phyloP scores from a whole-genome alignment of 345 rosid genomes.

The Cardamine occulta region DNA sequence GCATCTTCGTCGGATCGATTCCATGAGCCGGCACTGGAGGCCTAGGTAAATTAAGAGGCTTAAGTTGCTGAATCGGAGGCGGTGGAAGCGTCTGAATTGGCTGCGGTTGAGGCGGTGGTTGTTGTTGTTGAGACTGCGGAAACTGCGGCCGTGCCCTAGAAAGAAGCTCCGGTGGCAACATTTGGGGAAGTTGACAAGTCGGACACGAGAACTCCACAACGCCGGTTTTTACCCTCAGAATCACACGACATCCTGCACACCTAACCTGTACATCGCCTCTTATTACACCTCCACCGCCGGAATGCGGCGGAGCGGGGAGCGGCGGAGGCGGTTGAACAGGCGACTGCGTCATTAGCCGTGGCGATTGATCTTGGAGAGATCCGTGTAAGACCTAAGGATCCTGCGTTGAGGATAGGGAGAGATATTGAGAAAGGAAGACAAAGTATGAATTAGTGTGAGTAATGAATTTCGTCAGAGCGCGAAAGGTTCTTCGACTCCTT shows the following conservation, averaged over 20 bases:
- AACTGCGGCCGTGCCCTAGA: slow-evolving; percentile 48
- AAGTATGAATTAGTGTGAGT: slow-evolving; percentile 37
- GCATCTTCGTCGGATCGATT: slow-evolving; percentile 97
- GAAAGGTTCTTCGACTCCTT: slow-evolving; percentile 44
- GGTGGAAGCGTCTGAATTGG: slow-evolving; percentile 62
- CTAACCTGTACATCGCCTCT: slow-evolving; percentile 81
- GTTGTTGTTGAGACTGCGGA: slow-evolving; percentile 44
- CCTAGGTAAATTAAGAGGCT: slow-evolving; percentile 34
- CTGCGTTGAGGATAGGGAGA: slow-evolving; percentile 12
- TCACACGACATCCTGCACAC: slow-evolving; percentile 91
- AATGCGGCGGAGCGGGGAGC: slow-evolving; percentile 50
- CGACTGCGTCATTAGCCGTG: slow-evolving; percentile 65
- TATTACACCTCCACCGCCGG: slow-evolving; percentile 35
- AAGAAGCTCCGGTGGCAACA: slow-evolving; percentile 94
- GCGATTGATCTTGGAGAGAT: slow-evolving; percentile 16
- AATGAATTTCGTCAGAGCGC: slow-evolving; percentile 48
- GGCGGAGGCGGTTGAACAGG: slow-evolving; percentile 61
- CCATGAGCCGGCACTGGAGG: slow-evolving; percentile 80
- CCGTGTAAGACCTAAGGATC: slow-evolving; percentile 22
- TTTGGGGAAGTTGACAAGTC: slow-evolving; percentile 87
- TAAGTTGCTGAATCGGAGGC: slow-evolving; percentile 40
- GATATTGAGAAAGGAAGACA: slow-evolving; percentile 11
- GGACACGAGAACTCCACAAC: slow-evolving; percentile 81
- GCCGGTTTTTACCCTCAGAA: slow-evolving; percentile 72
- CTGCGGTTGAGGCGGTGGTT: slow-evolving; percentile 28